Evolutionary conservation across 805 yeast genomes (phyloP).

Genomic region (Suhomyces sp.): DNA sequence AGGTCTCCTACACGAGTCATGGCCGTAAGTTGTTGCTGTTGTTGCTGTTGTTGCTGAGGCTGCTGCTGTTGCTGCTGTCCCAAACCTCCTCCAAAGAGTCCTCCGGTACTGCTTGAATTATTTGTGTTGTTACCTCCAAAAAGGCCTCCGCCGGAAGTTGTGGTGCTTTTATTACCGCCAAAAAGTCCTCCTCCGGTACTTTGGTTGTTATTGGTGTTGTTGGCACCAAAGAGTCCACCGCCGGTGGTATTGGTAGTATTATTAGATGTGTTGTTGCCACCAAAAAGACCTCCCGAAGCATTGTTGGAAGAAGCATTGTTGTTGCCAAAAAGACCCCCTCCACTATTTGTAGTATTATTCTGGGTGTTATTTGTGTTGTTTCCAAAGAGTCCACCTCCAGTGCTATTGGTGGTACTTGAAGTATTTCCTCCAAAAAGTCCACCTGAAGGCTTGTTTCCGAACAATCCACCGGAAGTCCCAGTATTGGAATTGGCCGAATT

Average conservation of each 20-base stretch:
- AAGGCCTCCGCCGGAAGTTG: constrained; percentile 5
- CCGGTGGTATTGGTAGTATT: constrained; percentile 3
- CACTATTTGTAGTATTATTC: neutral
- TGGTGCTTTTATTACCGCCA: constrained; percentile 10
- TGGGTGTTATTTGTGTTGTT: neutral
- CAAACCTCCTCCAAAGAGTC: constrained; percentile 8
- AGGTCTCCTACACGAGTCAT: constrained; percentile 74
- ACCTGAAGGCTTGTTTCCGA: constrained; percentile 1
- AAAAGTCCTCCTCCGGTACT: constrained; percentile 9
- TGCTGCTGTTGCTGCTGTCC: constrained; percentile 16
- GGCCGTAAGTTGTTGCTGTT: constrained; percentile 54
- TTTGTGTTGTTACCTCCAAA: constrained; percentile 11
- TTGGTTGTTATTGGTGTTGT: neutral
- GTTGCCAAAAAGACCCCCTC: constrained; percentile 9
- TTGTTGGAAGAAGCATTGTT: constrained; percentile 1
- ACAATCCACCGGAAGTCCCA: constrained; percentile 5
- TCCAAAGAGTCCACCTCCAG: constrained; percentile 6
- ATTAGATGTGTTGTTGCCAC: constrained; percentile 1
- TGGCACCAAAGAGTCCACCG: constrained; percentile 12
- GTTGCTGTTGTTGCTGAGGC: constrained; percentile 42
- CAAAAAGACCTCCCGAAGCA: constrained; percentile 9
- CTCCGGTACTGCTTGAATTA: constrained; percentile 9
- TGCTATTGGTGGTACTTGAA: neutral
- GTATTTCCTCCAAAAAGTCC: constrained; percentile 7
- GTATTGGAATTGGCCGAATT: neutral